phyloP scores from a whole-genome alignment of 192 early-diverging fungal species.

The Kickxella alabastrina region DNA sequence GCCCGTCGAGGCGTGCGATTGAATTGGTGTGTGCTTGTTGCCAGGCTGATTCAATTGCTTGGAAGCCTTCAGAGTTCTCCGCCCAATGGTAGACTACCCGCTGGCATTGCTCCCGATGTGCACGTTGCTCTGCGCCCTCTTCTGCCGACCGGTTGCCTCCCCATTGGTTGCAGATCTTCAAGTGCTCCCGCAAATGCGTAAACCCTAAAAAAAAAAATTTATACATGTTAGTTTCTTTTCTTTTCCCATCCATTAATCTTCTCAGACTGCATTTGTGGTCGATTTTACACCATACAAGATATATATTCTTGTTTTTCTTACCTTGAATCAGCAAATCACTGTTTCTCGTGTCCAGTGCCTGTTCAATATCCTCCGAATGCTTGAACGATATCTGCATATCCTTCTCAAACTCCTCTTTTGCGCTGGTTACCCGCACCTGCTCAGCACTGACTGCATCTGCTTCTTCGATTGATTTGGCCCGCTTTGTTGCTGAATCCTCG shows the following conservation, averaged over 20 bases:
- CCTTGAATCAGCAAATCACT: conserved; percentile 47
- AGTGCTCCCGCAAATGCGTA: conserved; percentile 45
- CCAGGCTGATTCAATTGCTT: conserved; percentile 24
- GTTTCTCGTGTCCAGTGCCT: conserved; percentile 24
- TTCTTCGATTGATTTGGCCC: no score
- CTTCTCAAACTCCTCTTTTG: conserved; percentile 7
- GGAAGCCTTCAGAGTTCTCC: conserved; percentile 18
- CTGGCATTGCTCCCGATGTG: conserved; percentile 21
- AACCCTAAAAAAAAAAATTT: conserved; percentile 17
- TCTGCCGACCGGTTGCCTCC: not conserved
- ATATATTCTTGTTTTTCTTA: conserved; percentile 25
- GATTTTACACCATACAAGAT: no score
- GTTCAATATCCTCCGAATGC: conserved; percentile 26
- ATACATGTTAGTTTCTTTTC: not conserved
- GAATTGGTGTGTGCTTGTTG: conserved; percentile 14
- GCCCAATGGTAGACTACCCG: conserved; percentile 48
- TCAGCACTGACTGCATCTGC: not conserved
- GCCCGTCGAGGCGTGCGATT: conserved; percentile 23
- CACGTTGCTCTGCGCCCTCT: conserved; percentile 4
- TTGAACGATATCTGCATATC: conserved; percentile 35
- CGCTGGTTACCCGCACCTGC: not conserved
- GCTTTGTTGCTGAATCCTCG: no score
- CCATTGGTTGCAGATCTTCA: conserved; percentile 35
- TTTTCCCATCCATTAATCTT: no score
- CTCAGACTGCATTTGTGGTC: no score